Conservation (phyloP, 164 flowering plant genomes). For the Cinnamomum chago region DNA sequence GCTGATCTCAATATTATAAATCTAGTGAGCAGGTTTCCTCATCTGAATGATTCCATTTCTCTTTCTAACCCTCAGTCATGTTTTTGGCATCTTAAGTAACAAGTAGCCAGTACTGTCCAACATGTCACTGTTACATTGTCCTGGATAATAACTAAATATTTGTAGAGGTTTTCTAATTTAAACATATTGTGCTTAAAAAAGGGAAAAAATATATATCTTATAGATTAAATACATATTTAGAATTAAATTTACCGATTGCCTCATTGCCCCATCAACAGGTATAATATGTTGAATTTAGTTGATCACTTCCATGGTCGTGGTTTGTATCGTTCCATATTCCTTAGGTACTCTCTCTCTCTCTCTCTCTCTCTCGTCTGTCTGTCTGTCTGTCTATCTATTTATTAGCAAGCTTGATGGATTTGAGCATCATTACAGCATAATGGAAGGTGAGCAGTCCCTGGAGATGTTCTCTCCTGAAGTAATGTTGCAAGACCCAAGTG, state of each 20-base stretch:
- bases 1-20: background rate
- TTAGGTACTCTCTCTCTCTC: slow-evolving; percentile 43
- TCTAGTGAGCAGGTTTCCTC: background rate
- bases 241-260: background rate
- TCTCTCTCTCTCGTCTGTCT: background rate
- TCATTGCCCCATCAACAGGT: slow-evolving; percentile 40
- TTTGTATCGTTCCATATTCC: slow-evolving; percentile 67
- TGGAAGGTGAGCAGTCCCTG: slow-evolving; percentile 85
- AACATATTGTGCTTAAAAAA: background rate
- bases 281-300: slow-evolving; percentile 64
- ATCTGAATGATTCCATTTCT: background rate
- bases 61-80: background rate
- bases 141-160: background rate
- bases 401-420: background rate
- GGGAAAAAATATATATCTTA: no score
- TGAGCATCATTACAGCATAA: slow-evolving; percentile 55
- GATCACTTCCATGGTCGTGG: slow-evolving; percentile 85
- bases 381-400: background rate
- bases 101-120: no score
- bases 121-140: background rate
- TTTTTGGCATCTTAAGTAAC: no score
- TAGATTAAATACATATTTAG: background rate
- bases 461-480: slow-evolving; percentile 69
- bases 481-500: slow-evolving; percentile 48
- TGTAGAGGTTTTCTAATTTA: background rate